Evolutionary conservation across 1,284 basidiomycete species (phyloP), one percentile per base, ranked within the genome.

Genomic region (Ustilago loliicola): DNA sequence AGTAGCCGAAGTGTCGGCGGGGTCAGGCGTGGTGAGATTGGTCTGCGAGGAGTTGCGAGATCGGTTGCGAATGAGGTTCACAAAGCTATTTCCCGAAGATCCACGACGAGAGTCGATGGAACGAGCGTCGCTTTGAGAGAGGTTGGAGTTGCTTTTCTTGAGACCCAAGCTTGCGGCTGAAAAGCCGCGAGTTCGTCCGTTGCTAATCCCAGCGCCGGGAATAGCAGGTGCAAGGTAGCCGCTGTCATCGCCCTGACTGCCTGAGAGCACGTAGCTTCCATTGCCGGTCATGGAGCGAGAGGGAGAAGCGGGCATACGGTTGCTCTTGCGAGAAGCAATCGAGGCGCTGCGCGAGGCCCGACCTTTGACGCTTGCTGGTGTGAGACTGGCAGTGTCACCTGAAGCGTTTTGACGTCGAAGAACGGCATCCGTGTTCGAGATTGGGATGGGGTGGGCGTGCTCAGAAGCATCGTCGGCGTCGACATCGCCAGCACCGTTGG

Each of bases 391-490:
- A n/a, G 60, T 25, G 10, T 68, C 67, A 4, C 32, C 15, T 2
- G 58, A 61, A 6, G 58, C 51, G 21, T 56, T 45, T 36, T 67
- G 72, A 1, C 54, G 36, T 27, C 78, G 67, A 13, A 80, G 65
- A 1, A 80, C 32, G 7, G 78, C 69, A 62, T 80, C 78, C 17
- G 78, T 80, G 55, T 71, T 73, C 50, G 78, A 80, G 59, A 77
- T 52, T 15, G 73, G 70, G 42, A 69, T 61, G 13, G 69, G 59
- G 34, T 71, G 68, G 2, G 62, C 45, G 19, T 60, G 53, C 19
- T 63, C 59, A 34, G 50, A 61, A 38, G 63, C 56, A 64, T 67
- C 61, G 25, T 67, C 66, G 21, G 21, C n/a, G 19, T 53, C n/a
- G 48, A 27, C 48, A 19, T 53, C 52, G 34, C 34, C 13, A 29